A percentile compares a stretch with the other conserved stretches of the same genome.
phyloP scores from a whole-genome alignment of 2,329 filamentous ascomycete species.

The Hypoxylon sp. region DNA sequence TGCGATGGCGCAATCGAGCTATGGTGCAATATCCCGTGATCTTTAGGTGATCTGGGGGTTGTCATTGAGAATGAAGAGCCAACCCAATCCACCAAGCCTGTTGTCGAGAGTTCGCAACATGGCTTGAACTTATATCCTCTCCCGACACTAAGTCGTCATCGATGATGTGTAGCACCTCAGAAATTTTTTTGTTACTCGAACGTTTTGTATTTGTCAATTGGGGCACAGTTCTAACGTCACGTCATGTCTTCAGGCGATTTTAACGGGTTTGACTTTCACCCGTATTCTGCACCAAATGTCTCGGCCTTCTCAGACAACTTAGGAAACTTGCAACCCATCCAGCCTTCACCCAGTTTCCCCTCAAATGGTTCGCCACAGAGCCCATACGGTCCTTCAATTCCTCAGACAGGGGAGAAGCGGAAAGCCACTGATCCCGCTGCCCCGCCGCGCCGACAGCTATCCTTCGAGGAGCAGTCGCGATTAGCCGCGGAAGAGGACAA shows the following conservation, averaged over 20 bases:
- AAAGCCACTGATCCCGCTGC: constrained; percentile 61
- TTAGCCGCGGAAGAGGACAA: constrained; percentile 89
- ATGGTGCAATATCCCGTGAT: constrained; percentile 77
- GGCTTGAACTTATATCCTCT: constrained; percentile 47
- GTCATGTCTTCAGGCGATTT: constrained; percentile 71
- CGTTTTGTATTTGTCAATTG: constrained; percentile 49
- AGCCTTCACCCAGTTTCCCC: constrained; percentile 65
- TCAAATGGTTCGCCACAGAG: constrained; percentile 58
- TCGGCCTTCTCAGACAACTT: constrained; percentile 62
- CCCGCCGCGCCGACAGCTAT: constrained; percentile 62
- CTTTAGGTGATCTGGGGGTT: constrained; percentile 53
- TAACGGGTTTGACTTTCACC: constrained; percentile 69
- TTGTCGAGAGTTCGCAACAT: constrained; percentile 46
- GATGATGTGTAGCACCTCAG: constrained; percentile 50
- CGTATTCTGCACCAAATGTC: constrained; percentile 66
- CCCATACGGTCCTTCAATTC: constrained; percentile 52
- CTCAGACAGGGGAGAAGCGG: constrained; percentile 60
- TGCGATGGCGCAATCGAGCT: constrained; percentile 57
- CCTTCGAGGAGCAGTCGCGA: constrained; percentile 79
- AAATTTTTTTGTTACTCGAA: constrained; percentile 43
- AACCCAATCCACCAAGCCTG: constrained; percentile 46
- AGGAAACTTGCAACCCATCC: constrained; percentile 64
- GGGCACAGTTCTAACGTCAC: constrained; percentile 59
- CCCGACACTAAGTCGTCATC: constrained; percentile 51
- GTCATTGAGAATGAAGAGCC: constrained; percentile 45